Evolutionary conservation across 2,329 filamentous ascomycete genomes (phyloP).

Genomic region (Cryoendolithus antarcticus): DNA sequence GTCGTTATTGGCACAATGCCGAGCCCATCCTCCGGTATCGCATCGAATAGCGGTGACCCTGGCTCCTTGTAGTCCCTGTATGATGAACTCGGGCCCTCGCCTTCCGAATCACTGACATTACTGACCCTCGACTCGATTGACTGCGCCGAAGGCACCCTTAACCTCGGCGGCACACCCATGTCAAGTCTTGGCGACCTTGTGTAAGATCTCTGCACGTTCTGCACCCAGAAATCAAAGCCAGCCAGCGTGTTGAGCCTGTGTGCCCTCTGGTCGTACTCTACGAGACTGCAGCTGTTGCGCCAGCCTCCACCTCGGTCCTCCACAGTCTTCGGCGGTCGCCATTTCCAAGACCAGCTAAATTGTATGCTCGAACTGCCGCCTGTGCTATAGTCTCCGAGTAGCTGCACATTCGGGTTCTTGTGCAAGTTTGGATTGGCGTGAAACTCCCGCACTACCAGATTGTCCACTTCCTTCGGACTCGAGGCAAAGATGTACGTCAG

Average conservation of each 20-base stretch:
- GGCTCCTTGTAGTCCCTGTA: conserved; percentile 32
- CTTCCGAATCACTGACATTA: conserved; percentile 51
- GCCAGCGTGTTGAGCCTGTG: conserved; percentile 80
- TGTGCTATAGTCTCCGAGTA: conserved; percentile 86
- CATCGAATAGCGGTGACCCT: conserved; percentile 34
- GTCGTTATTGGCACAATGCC: conserved; percentile 29
- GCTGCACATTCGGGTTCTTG: conserved; percentile 89
- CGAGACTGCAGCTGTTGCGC: conserved; percentile 93
- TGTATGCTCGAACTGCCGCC: conserved; percentile 70
- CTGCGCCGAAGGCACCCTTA: conserved; percentile 38
- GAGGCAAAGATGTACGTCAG: conserved; percentile 88
- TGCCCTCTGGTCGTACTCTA: conserved; percentile 90
- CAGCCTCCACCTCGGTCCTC: conserved; percentile 86
- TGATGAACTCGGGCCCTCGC: conserved; percentile 23
- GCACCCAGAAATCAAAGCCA: conserved; percentile 90
- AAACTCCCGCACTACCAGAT: conserved; percentile 86
- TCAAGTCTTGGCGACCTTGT: conserved; percentile 58
- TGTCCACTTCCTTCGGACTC: conserved; percentile 76
- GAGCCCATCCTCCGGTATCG: conserved; percentile 36
- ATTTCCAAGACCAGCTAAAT: conserved; percentile 95
- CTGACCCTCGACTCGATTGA: conserved; percentile 65
- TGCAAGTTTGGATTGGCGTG: conserved; percentile 95
- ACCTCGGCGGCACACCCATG: conserved; percentile 42
- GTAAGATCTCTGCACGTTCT: conserved; percentile 39
- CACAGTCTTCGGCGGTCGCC: conserved; percentile 70